phyloP scores from a whole-genome alignment of 1,284 basidiomycete species.

The Porogramme epimiltina region DNA sequence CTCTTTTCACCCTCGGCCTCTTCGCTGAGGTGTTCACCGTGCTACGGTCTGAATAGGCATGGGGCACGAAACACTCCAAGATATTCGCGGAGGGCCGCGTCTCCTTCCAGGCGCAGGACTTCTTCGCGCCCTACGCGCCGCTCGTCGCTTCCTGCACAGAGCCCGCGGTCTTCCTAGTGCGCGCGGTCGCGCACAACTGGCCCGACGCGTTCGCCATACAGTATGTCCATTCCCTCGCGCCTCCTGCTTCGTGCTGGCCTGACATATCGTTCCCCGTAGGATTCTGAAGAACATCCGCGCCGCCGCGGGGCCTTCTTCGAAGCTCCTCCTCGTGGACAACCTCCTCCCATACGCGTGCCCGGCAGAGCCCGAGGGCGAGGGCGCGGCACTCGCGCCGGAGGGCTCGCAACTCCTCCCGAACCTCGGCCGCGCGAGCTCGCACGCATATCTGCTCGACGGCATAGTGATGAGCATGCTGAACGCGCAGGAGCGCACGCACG shows the following conservation, averaged over 20 bases:
- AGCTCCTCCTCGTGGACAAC: slow-evolving; percentile 60
- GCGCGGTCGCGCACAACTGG: slow-evolving; percentile 24
- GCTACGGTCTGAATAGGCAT: too few relatives aligned
- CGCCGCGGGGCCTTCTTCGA: slow-evolving; percentile 45
- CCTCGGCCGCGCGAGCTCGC: slow-evolving; percentile 4
- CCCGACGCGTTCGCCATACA: slow-evolving; percentile 11
- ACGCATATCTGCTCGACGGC: slow-evolving; percentile 47
- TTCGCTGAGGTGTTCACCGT: too few relatives aligned
- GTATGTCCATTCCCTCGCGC: not conserved
- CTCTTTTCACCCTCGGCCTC: too few relatives aligned
- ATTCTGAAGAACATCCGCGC: slow-evolving; percentile 37
- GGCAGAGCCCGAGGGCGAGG: slow-evolving; percentile 7
- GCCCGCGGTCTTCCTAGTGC: slow-evolving; percentile 21
- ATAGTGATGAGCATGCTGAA: slow-evolving; percentile 63
- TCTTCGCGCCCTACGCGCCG: slow-evolving; percentile 17
- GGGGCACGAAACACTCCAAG: slow-evolving; percentile 16
- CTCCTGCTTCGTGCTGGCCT: not conserved
- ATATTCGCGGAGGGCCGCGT: slow-evolving; percentile 13
- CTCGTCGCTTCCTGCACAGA: slow-evolving; percentile 12
- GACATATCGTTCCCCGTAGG: slow-evolving; percentile 8
- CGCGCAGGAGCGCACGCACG: slow-evolving; percentile 63
- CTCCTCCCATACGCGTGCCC: slow-evolving; percentile 13
- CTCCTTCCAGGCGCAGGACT: slow-evolving; percentile 18
- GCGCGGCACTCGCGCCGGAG: slow-evolving; percentile 10
- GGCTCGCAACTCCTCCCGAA: slow-evolving; percentile 6